Conservation (phyloP, 2,329 filamentous ascomycete species). For the Dactylellina parvicollis region DNA sequence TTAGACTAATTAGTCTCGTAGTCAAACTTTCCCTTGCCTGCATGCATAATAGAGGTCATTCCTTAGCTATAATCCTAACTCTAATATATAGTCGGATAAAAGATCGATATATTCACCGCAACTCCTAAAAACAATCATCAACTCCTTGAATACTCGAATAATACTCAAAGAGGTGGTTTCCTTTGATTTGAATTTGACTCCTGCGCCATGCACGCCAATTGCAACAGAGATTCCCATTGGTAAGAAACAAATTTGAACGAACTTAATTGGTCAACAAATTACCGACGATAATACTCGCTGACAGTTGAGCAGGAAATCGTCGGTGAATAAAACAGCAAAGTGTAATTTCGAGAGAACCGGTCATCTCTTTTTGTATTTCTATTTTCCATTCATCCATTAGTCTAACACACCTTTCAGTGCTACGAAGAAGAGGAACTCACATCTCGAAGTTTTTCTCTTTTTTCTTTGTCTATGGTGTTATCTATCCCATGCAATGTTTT, state of each 20-base stretch:
- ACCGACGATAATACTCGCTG: no score
- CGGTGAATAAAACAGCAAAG: no score
- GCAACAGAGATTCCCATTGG: constrained; percentile 1
- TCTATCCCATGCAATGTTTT: constrained; percentile 91
- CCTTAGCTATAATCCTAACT: no score
- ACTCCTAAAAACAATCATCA: constrained; percentile 18
- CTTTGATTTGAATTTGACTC: constrained; percentile 27
- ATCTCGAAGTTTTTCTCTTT: constrained; percentile 83
- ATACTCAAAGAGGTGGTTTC: no score
- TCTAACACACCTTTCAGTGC: not conserved
- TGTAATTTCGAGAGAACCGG: not conserved
- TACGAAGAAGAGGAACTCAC: constrained; percentile 71
- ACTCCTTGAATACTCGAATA: not conserved
- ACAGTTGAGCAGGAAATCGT: no score
- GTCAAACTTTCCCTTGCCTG: no score
- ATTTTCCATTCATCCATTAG: not conserved
- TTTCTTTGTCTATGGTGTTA: constrained; percentile 86
- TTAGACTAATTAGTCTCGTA: no score
- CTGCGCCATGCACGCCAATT: constrained; percentile 40
- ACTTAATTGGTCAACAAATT: not conserved
- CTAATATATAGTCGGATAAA: not conserved
- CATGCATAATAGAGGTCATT: no score
- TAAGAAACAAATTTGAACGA: not conserved
- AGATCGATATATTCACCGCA: constrained; percentile 1
- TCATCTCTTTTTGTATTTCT: constrained; percentile 53